Conservation (phyloP, 2,329 filamentous ascomycete species). For the Arthrobotrys pseudoclavata region DNA sequence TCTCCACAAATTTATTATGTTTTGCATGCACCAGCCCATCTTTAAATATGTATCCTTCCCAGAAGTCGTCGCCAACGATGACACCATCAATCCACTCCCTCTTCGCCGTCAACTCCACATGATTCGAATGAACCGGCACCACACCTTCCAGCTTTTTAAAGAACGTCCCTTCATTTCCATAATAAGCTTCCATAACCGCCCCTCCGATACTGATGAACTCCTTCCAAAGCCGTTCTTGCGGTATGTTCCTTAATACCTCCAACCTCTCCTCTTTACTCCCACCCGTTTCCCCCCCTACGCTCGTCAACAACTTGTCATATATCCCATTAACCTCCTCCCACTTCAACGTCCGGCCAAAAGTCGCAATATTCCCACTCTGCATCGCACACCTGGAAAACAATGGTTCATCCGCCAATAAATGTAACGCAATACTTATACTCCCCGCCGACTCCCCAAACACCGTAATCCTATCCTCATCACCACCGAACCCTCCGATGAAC, state of each 20-base stretch:
- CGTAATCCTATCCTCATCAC: slow-evolving; percentile 48
- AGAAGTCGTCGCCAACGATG: slow-evolving; percentile 62
- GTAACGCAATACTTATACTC: slow-evolving; percentile 56
- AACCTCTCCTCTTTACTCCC: slow-evolving; percentile 33
- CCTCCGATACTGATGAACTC: slow-evolving; percentile 24
- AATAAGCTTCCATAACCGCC: slow-evolving; percentile 46
- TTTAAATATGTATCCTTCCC: slow-evolving; percentile 59
- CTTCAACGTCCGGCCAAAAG: slow-evolving; percentile 11
- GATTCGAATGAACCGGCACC: slow-evolving; percentile 32
- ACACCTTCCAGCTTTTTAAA: slow-evolving; percentile 32
- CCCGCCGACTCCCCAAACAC: slow-evolving; percentile 57
- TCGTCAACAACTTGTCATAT: slow-evolving; percentile 31
- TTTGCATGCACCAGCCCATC: slow-evolving; percentile 34
- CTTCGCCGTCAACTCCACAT: slow-evolving; percentile 33
- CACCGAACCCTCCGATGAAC: slow-evolving; percentile 51
- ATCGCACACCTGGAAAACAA: slow-evolving; percentile 50
- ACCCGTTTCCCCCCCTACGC: neutral
- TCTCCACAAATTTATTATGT: slow-evolving; percentile 32
- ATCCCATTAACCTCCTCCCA: slow-evolving; percentile 30
- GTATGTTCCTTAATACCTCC: slow-evolving; percentile 20
- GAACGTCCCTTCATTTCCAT: slow-evolving; percentile 44
- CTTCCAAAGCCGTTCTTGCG: slow-evolving; percentile 47
- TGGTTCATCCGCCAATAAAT: slow-evolving; percentile 40
- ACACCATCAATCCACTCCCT: slow-evolving; percentile 54
- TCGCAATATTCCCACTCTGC: slow-evolving; percentile 54